These are phyloP conservation scores for Escovopsis sp. DNA, from an alignment of 2,329 filamentous ascomycete species.

Conservation along the genomic window DNA sequence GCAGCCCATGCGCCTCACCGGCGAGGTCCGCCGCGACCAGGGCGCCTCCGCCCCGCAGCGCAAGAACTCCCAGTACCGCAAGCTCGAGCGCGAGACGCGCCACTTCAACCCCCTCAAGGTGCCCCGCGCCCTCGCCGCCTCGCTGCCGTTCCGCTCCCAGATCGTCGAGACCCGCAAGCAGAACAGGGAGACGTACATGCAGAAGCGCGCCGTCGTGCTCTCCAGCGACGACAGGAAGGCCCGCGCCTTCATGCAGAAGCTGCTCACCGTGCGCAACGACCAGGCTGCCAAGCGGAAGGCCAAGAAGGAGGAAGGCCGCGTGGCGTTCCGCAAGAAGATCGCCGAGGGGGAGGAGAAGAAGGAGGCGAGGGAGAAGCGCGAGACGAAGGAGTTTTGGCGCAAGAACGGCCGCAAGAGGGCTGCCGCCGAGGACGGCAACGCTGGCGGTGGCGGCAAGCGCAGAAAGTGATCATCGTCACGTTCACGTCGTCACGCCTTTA, in stretches of 20 bases:
- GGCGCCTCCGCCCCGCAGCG: slow-evolving; percentile 61
- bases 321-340: slow-evolving; percentile 69
- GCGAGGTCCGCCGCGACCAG: slow-evolving; percentile 69
- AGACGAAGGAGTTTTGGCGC: slow-evolving; percentile 85
- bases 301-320: slow-evolving; percentile 79
- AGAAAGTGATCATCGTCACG: slow-evolving; percentile 10
- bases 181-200: slow-evolving; percentile 72
- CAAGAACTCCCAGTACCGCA: slow-evolving; percentile 74
- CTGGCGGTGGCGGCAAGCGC: slow-evolving; percentile 16
- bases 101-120: slow-evolving; percentile 69
- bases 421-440: slow-evolving; percentile 21
- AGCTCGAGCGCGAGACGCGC: slow-evolving; percentile 47
- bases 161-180: slow-evolving; percentile 69
- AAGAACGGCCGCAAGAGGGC: slow-evolving; percentile 65
- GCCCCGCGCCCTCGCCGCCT: slow-evolving; percentile 64
- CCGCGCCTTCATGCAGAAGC: slow-evolving; percentile 78
- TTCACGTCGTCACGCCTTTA: not conserved
- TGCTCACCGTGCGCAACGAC: slow-evolving; percentile 80
- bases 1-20: slow-evolving; percentile 87
- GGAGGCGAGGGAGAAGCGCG: slow-evolving; percentile 70
- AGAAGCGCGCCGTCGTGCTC: slow-evolving; percentile 85
- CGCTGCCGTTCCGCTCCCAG: slow-evolving; percentile 85
- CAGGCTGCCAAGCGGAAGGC: slow-evolving; percentile 67
- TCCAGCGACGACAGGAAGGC: slow-evolving; percentile 80
- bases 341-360: slow-evolving; percentile 74